Conservation (phyloP, 345 rosid species). For the Theobroma cacao region DNA sequence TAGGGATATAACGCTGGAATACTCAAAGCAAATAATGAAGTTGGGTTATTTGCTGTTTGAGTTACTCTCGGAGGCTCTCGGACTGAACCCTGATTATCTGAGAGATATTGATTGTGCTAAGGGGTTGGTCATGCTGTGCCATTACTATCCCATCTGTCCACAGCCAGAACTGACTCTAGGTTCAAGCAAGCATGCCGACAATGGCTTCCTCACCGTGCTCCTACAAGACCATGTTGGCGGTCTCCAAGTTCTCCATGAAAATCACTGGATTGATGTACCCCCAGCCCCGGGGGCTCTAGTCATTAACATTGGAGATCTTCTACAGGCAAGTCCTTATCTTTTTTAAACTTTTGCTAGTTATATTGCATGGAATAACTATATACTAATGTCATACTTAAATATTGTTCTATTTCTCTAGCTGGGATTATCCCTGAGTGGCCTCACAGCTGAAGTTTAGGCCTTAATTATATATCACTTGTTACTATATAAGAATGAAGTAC, state of each 20-base stretch:
- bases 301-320: constrained; percentile 55
- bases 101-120: constrained; percentile 36
- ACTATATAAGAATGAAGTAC: not conserved
- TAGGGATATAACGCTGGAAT: constrained; percentile 44
- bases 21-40: constrained; percentile 29
- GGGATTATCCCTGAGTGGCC: too few relatives aligned
- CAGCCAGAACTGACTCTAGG: constrained; percentile 60
- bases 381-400: not conserved
- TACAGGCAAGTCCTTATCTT: constrained; percentile 39
- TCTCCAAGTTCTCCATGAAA: constrained; percentile 45
- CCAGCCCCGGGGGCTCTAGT: constrained; percentile 46
- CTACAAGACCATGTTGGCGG: constrained; percentile 60
- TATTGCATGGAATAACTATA: not conserved
- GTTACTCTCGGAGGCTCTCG: constrained; percentile 57
- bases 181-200: constrained; percentile 45
- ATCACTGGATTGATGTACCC: constrained; percentile 51
- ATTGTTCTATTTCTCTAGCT: not conserved
- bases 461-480: too few relatives aligned
- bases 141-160: constrained; percentile 66
- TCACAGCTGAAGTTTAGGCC: too few relatives aligned
- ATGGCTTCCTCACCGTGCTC: constrained; percentile 49
- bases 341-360: not conserved
- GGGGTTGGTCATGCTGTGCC: constrained; percentile 42
- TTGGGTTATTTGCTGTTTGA: constrained; percentile 41
- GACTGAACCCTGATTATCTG: constrained; percentile 37